Evolutionary conservation across 352 stramenopile genomes (phyloP), one percentile per base, ranked within the genome.

Genomic region (Aphanomyces invadans): DNA sequence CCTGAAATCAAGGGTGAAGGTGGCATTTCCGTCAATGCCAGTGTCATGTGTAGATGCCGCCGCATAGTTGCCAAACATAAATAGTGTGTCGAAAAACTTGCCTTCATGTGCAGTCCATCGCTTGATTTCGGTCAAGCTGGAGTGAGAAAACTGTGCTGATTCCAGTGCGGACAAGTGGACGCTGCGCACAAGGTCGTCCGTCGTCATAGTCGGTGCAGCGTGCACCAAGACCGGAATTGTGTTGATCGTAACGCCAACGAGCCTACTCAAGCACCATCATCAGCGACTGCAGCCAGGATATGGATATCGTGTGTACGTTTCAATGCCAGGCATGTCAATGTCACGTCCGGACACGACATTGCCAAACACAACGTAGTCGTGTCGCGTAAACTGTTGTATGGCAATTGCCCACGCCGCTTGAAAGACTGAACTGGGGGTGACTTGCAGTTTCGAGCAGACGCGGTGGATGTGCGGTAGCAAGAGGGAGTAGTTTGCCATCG

Each of bases 61-160:
- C n/a, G n/a, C n/a, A n/a, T n/a, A 32, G 9, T 57, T 33, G 4
- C 12, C 19, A 57, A 57, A 57, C 4, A 33, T 25, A 57, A 57
- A 57, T 11, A 57, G 25, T 5, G 49, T 57, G 49, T 57, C 25
- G 29, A 57, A 57, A 15, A 57, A 19, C n/a, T 57, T 25, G 9
- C 29, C 49, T 57, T 57, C 25, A 4, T 36, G 15, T 7, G 15
- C 49, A 57, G 15, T 57, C 25, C 49, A 57, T n/a, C 25, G 49
- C 49, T 57, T 57, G 19, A 57, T 57, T 12, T 57, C 49, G 4
- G n/a, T 33, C 25, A 57, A 39, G 25, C 49, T 57, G 12, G 49
- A 17, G n/a, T 57, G n/a, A n/a, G n/a, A n/a, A n/a, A n/a, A n/a
- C n/a, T n/a, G n/a, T n/a, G n/a, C n/a, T n/a, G n/a, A n/a, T n/a